These are phyloP conservation scores for Colletotrichum shisoi DNA, from an alignment of 2,329 filamentous ascomycete species.

Conservation along the genomic window DNA sequence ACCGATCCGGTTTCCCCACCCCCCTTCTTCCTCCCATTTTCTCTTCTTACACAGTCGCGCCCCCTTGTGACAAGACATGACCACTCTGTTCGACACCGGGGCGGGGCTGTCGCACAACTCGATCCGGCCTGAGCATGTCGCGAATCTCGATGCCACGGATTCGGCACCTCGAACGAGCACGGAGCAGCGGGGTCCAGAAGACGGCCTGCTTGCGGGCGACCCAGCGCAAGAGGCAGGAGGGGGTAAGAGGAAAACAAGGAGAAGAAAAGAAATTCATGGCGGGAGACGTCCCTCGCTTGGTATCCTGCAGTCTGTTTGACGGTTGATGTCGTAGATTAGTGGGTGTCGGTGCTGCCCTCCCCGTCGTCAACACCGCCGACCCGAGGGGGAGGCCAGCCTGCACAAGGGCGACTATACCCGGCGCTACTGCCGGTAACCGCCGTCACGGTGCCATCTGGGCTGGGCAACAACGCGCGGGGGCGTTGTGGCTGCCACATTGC, in stretches of 20 bases:
- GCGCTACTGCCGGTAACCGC: constrained; percentile 6
- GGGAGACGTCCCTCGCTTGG: neutral
- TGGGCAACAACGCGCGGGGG: neutral
- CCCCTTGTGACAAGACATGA: too few relatives aligned
- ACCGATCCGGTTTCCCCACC: too few relatives aligned
- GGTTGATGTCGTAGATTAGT: neutral
- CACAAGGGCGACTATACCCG: neutral
- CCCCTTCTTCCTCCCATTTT: neutral
- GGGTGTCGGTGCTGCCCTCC: neutral
- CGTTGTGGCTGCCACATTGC: neutral
- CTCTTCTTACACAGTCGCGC: too few relatives aligned
- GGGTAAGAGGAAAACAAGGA: neutral
- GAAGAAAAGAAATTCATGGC: neutral
- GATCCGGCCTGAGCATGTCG: constrained; percentile 1
- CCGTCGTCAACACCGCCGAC: neutral
- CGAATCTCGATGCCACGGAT: neutral
- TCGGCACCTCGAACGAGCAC: neutral
- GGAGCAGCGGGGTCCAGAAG: constrained; percentile 8
- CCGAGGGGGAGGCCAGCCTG: neutral
- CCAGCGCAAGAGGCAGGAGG: neutral
- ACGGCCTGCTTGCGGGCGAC: neutral
- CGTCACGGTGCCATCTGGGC: constrained; percentile 3
- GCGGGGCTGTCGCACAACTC: neutral
- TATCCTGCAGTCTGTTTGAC: neutral
- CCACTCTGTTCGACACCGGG: too few relatives aligned